phyloP scores from a whole-genome alignment of 108 stramenopile species.

The Chaetoceros tenuissimus region DNA sequence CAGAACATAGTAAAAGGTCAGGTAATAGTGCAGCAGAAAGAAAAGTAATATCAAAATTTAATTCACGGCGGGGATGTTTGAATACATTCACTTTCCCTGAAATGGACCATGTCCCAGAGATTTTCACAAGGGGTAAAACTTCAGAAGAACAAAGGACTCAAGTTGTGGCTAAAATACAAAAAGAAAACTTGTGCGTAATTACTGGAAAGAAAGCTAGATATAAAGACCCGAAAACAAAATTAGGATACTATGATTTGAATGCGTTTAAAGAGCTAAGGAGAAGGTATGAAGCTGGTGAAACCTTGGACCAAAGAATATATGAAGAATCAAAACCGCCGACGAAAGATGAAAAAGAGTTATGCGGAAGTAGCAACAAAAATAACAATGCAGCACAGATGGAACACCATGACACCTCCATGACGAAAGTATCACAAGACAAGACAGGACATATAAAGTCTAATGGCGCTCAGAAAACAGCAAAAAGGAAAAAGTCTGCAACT shows the following conservation, averaged over 20 bases:
- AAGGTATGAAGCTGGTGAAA: conserved; percentile 47
- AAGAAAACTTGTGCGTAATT: conserved; percentile 40
- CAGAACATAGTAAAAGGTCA: conserved; percentile 5
- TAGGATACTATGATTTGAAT: conserved; percentile 50
- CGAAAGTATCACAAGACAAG: too few species aligned
- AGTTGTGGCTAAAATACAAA: conserved; percentile 5
- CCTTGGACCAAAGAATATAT: conserved; percentile 10
- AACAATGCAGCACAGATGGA: too few species aligned
- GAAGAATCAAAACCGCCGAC: too few species aligned
- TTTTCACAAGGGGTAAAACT: conserved; percentile 26
- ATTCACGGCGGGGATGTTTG: conserved; percentile 57
- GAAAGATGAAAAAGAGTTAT: too few species aligned
- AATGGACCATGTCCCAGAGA: conserved; percentile 74
- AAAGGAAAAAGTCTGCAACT: too few species aligned
- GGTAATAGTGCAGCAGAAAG: conserved; percentile 8
- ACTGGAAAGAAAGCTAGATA: conserved; percentile 74
- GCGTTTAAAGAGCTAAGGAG: conserved; percentile 70
- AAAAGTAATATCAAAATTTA: conserved; percentile 41
- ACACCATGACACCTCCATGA: too few species aligned
- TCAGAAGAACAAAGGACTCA: not conserved
- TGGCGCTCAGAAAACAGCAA: too few species aligned
- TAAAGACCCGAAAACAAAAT: conserved; percentile 55
- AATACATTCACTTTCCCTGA: conserved; percentile 76
- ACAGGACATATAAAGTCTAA: too few species aligned
- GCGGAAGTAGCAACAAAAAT: too few species aligned